phyloP scores from a whole-genome alignment of 495 filamentous ascomycete genomes.

The Penicillium steckii region DNA sequence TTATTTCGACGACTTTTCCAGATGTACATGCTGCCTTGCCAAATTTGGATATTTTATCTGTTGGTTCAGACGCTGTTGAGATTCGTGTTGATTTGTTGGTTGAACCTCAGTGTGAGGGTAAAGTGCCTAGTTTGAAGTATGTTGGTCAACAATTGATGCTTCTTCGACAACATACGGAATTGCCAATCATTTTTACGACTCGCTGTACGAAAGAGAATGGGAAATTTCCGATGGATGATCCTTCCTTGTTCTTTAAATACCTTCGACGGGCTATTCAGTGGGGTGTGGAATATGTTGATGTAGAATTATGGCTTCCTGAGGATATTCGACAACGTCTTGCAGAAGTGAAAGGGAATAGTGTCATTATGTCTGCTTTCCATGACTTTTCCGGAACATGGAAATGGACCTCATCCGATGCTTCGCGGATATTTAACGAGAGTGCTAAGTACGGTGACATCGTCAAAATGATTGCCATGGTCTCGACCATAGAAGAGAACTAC shows the following conservation, averaged over 20 bases:
- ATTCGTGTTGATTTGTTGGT: slow-evolving; percentile 78
- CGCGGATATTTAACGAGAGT: slow-evolving; percentile 65
- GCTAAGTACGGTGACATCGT: slow-evolving; percentile 77
- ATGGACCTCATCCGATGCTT: slow-evolving; percentile 70
- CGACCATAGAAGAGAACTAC: slow-evolving; percentile 77
- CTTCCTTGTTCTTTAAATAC: slow-evolving; percentile 70
- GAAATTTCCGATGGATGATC: slow-evolving; percentile 78
- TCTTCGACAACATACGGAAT: slow-evolving; percentile 73
- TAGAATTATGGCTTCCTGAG: slow-evolving; percentile 82
- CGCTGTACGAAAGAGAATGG: slow-evolving; percentile 78
- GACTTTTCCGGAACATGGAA: slow-evolving; percentile 82
- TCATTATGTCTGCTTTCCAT: slow-evolving; percentile 84
- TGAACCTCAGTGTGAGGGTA: slow-evolving; percentile 61
- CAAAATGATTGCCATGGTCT: slow-evolving; percentile 84
- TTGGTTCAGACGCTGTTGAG: slow-evolving; percentile 81
- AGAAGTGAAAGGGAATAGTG: slow-evolving; percentile 68
- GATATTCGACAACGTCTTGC: slow-evolving; percentile 64
- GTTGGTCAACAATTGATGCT: slow-evolving; percentile 84
- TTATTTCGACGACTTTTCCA: slow-evolving; percentile 84
- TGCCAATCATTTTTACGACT: slow-evolving; percentile 85
- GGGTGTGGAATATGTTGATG: slow-evolving; percentile 86
- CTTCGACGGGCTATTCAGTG: slow-evolving; percentile 76
- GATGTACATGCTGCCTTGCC: slow-evolving; percentile 81
- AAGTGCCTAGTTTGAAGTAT: slow-evolving; percentile 75
- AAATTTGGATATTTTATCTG: slow-evolving; percentile 80